Base-by-base conservation (phyloP, 441 rosid species). In the Pelargonium myrrhifolium region DNA sequence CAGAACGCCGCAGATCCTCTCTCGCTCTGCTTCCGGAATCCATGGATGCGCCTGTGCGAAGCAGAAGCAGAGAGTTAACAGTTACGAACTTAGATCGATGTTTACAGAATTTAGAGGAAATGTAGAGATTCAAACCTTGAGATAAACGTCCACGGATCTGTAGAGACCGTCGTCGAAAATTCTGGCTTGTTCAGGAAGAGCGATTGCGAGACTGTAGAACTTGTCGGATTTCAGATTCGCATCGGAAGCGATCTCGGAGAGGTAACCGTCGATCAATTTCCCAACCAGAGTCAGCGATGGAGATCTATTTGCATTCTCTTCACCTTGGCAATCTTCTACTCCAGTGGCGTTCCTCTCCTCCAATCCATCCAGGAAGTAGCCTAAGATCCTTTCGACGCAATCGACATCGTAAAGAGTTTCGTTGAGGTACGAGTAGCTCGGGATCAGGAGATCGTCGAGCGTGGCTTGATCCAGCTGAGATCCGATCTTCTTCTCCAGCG, bases 271-370 rank as follows among this genome's bases (percentile, higher is more conserved):
- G 64, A 87, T 81, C 26, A 87, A 5, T 75, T 85, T 87, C 14
- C 93, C 90, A 49, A 84, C 90, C n/a, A 85, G 87, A 89, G 87
- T 85, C 76, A 89, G 73, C 12, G 83, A 65, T 6, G 91, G 86
- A 35, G 91, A 81, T 61, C 78, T 66, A 40, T 67, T 74, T 24
- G 64, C 60, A 70, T 18, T 66, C 39, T 67, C 85, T 6, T 65
- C 74, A n/a, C n/a, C n/a, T n/a, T n/a, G n/a, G n/a, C n/a, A n/a
- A n/a, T n/a, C n/a, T 67, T 74, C 85, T 49, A 71, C 73, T 59
- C 73, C 68, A 15, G 61, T 66, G 15, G 71, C 39, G 67, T 59
- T 74, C 12, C 81, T 65, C 68, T 77, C 80, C 31, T 73, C 76
- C 42, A 77, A 17, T 15, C 84, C 75, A 12, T 86, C 89, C 71